These are phyloP conservation scores for Nemania sp. DNA, from an alignment of 2,329 filamentous ascomycete genomes.

Conservation along the genomic window DNA sequence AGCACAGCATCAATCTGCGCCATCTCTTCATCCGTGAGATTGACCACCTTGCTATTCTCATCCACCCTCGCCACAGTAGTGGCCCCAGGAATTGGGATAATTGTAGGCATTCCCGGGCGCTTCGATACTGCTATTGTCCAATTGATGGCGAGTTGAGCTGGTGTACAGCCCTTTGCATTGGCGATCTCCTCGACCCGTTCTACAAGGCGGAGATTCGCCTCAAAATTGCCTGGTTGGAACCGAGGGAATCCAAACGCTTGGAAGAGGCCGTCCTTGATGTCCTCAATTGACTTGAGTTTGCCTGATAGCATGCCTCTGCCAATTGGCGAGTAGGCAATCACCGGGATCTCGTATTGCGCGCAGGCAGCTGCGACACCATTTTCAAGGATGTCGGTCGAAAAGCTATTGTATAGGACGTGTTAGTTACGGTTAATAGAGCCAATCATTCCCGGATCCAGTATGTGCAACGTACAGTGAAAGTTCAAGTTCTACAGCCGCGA, in stretches of 20 bases:
- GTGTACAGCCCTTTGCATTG: constrained; percentile 67
- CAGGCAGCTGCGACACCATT: constrained; percentile 69
- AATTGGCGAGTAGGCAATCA: constrained; percentile 70
- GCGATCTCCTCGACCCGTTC: constrained; percentile 68
- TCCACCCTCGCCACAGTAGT: constrained; percentile 65
- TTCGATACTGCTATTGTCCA: constrained; percentile 68
- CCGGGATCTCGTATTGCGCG: constrained; percentile 66
- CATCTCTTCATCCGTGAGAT: constrained; percentile 64
- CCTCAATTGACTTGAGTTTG: constrained; percentile 57
- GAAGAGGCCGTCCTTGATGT: constrained; percentile 62
- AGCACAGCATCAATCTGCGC: constrained; percentile 63
- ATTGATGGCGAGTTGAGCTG: constrained; percentile 74
- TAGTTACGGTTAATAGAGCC: constrained; percentile 58
- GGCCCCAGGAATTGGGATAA: constrained; percentile 76
- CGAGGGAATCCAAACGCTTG: constrained; percentile 54
- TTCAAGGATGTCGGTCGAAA: constrained; percentile 65
- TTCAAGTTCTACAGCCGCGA: constrained; percentile 55
- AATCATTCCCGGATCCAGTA: constrained; percentile 56
- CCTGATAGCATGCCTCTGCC: constrained; percentile 67
- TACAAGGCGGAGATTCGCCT: constrained; percentile 73
- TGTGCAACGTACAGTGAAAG: constrained; percentile 56
- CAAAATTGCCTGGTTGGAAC: constrained; percentile 70
- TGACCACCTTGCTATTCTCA: constrained; percentile 68
- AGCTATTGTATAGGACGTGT: constrained; percentile 63
- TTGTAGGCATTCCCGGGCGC: constrained; percentile 64